Evolutionary conservation across 495 filamentous ascomycete genomes (phyloP).

Genomic region (Neurospora hispaniola): DNA sequence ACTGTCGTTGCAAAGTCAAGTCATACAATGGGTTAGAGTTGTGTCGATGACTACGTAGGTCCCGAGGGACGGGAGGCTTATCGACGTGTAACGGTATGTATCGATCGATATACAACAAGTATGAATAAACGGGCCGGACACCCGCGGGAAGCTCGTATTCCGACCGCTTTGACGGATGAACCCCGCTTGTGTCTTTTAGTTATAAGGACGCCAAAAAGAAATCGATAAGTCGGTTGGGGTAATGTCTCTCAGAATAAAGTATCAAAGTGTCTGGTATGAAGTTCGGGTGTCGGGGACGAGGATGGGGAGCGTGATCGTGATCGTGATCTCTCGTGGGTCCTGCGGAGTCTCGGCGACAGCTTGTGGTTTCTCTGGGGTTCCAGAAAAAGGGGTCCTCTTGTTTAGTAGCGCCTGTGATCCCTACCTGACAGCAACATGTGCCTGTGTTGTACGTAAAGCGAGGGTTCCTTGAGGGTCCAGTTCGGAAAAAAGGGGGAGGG

Average conservation of each 20-base stretch:
- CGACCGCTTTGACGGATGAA: neutral
- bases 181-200: neutral
- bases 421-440: neutral
- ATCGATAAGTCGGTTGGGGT: neutral
- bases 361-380: neutral
- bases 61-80: neutral
- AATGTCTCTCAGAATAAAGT: neutral
- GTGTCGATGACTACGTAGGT: neutral
- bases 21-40: neutral
- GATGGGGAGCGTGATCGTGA: neutral
- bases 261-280: neutral
- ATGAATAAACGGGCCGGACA: neutral
- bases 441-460: neutral
- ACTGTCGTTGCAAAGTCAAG: constrained; percentile 6
- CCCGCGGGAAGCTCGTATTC: neutral
- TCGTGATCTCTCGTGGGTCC: neutral
- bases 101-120: neutral
- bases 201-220: neutral
- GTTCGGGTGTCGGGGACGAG: neutral
- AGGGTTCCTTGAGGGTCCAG: neutral
- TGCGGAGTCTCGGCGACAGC: neutral
- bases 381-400: neutral
- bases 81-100: neutral
- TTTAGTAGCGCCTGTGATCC: neutral
- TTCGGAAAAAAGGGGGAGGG: neutral